Base-by-base conservation (phyloP, 352 stramenopile genomes). In the Globisporangium uncinulatum region DNA sequence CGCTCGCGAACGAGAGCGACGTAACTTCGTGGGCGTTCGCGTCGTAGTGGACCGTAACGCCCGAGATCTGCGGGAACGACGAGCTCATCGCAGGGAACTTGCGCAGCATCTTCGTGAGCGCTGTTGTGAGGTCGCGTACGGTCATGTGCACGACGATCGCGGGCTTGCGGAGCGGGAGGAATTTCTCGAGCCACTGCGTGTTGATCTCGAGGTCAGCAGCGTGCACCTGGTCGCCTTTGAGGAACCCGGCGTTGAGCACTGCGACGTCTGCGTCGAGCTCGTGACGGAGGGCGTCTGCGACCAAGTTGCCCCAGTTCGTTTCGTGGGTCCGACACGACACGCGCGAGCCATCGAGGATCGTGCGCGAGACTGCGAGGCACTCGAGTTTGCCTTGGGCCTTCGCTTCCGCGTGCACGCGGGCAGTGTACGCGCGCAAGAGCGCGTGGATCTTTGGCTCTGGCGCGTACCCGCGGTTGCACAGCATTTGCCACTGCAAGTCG, bases 181-280 rank as follows among this genome's bases (percentile, higher is more conserved):
- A 83, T 34, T 71, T 75, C 49, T 89, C 69, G 29, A 96, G 62
- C 67, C 86, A 86, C 9, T 72, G 73, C 7, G 66, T 55, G 0
- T 72, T 91, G 53, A 96, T 74, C 11, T 65, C 54, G 42, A 81
- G 65, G 8, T 77, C 76, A 1, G 76, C 61, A 32, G 66, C 46
- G 57, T 91, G 79, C 10, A 87, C 53, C 20, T 54, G 15, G 51
- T 96, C 85, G 29, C 82, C 85, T 62, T 91, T 86, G 56, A 96
- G 90, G 50, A 87, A 84, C 1, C 75, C 82, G n/a, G 79, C 87
- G 56, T 94, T 87, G 56, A 95, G 63, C 29, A 94, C 62, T 4
- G 71, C 83, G 29, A 92, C 57, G 36, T 89, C 73, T 17, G 70
- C 59, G 7, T 61, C 39, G 41, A 96, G 66, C 43, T 80, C 65